Conservation (phyloP, 495 filamentous ascomycete species). For the Rhypophila decipiens region DNA sequence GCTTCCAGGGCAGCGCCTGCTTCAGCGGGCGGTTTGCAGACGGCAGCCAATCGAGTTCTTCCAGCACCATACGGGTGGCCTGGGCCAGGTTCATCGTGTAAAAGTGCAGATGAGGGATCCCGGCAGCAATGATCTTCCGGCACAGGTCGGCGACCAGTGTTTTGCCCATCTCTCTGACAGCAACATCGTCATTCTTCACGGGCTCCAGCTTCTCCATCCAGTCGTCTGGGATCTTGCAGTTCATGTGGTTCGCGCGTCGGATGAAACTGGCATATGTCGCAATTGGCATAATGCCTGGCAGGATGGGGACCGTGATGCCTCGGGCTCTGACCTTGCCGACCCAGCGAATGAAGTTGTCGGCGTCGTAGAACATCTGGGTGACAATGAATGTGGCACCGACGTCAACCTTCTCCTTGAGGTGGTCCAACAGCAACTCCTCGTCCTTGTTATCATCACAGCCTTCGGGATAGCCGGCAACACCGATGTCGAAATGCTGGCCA, state of each 20-base stretch:
- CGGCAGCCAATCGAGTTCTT: conserved; percentile 76
- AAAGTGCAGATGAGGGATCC: conserved; percentile 89
- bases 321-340: conserved; percentile 73
- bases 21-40: conserved; percentile 69
- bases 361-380: conserved; percentile 99
- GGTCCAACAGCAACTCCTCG: conserved; percentile 76
- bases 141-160: conserved; percentile 90
- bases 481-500: conserved; percentile 95
- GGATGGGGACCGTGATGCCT: conserved; percentile 84
- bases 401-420: conserved; percentile 97
- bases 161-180: conserved; percentile 85
- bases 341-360: conserved; percentile 89
- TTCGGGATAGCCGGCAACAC: conserved; percentile 95
- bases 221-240: conserved; percentile 67
- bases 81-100: conserved; percentile 99
- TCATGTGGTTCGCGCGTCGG: conserved; percentile 82
- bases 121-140: conserved; percentile 68
- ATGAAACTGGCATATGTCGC: conserved; percentile 90
- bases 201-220: conserved; percentile 84
- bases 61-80: conserved; percentile 86
- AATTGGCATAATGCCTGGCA: conserved; percentile 99
- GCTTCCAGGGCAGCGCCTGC: conserved; percentile 88
- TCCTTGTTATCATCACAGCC: conserved; percentile 90
- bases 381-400: conserved; percentile 89
- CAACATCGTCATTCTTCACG: conserved; percentile 92